Percentiles rank a stretch among this genome's conserved stretches.
These are phyloP conservation scores for Neurospora africana DNA, from an alignment of 495 filamentous ascomycete species.

Conservation along the genomic window DNA sequence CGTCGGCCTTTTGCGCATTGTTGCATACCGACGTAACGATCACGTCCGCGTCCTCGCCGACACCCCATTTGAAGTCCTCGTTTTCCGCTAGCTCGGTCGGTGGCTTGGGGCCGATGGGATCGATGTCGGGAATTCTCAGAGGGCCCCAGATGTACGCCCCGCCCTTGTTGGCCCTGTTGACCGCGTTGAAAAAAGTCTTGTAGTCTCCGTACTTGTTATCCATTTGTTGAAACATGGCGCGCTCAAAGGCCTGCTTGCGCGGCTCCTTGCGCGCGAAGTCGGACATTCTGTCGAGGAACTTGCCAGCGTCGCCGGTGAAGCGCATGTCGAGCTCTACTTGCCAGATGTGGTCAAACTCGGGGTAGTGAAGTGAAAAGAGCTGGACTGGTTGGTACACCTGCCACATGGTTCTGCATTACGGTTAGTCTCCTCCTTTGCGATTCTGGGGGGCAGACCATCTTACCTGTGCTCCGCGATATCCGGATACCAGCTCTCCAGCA, in stretches of 20 bases:
- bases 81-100: slow-evolving; percentile 27
- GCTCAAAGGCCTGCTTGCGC: slow-evolving; percentile 32
- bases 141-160: slow-evolving; percentile 51
- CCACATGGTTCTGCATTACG: slow-evolving; percentile 21
- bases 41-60: slow-evolving; percentile 49
- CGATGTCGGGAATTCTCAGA: slow-evolving; percentile 37
- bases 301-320: slow-evolving; percentile 46
- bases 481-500: slow-evolving; percentile 32
- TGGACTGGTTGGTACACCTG: slow-evolving; percentile 37
- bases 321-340: slow-evolving; percentile 54
- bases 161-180: slow-evolving; percentile 16
- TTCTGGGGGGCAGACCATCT: not conserved
- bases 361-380: slow-evolving; percentile 46
- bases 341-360: slow-evolving; percentile 52
- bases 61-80: slow-evolving; percentile 47
- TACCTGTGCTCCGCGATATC: slow-evolving; percentile 25
- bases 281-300: slow-evolving; percentile 36
- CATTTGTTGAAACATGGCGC: slow-evolving; percentile 30
- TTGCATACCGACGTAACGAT: slow-evolving; percentile 43
- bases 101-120: slow-evolving; percentile 34
- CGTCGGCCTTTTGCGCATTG: slow-evolving; percentile 29
- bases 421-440: not conserved
- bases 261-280: slow-evolving; percentile 44
- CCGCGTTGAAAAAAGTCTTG: slow-evolving; percentile 12
- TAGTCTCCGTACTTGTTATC: slow-evolving; percentile 18